A percentile compares a stretch with the other conserved stretches of the same genome.
phyloP scores from a whole-genome alignment of 225 moss, liverwort and hornwort species.

The Thuidium tamariscinum region DNA sequence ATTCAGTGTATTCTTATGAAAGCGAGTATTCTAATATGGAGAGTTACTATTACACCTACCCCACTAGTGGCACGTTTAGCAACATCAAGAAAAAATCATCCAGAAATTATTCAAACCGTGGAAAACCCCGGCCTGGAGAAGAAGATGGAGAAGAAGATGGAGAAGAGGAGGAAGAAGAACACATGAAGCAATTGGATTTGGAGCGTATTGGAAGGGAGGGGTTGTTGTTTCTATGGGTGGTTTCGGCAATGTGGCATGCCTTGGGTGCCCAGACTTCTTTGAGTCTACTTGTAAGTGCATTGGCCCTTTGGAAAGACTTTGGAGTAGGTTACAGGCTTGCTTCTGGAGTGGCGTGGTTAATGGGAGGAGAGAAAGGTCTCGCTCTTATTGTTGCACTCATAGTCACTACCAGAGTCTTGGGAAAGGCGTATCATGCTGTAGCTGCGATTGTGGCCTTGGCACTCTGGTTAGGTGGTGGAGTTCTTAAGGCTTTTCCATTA shows the following conservation, averaged over 20 bases:
- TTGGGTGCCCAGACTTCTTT: slow-evolving; percentile 41
- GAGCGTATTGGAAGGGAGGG: slow-evolving; percentile 25
- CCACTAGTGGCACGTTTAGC: slow-evolving; percentile 12
- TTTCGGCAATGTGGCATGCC: slow-evolving; percentile 48
- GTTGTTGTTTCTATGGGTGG: slow-evolving; percentile 37
- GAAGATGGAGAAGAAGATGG: neutral
- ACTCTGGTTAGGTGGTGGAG: slow-evolving; percentile 45
- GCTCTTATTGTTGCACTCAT: slow-evolving; percentile 31
- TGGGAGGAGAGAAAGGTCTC: slow-evolving; percentile 53
- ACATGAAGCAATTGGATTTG: slow-evolving; percentile 2
- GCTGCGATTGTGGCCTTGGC: slow-evolving; percentile 46
- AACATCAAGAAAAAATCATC: slow-evolving; percentile 8
- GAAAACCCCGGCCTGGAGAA: neutral
- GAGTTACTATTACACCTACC: slow-evolving; percentile 18
- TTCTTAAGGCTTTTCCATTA: slow-evolving; percentile 33
- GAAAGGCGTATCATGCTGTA: slow-evolving; percentile 28
- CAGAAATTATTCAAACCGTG: neutral
- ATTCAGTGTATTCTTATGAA: slow-evolving; percentile 7
- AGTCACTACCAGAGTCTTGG: slow-evolving; percentile 28
- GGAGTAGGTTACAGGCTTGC: slow-evolving; percentile 48
- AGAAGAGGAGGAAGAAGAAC: neutral
- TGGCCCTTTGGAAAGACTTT: slow-evolving; percentile 39
- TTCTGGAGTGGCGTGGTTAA: slow-evolving; percentile 46
- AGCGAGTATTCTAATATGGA: slow-evolving; percentile 29
- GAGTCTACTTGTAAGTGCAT: slow-evolving; percentile 30